These are phyloP conservation scores for Colletotrichum musicola DNA, from an alignment of 2,329 filamentous ascomycete genomes.

Conservation along the genomic window DNA sequence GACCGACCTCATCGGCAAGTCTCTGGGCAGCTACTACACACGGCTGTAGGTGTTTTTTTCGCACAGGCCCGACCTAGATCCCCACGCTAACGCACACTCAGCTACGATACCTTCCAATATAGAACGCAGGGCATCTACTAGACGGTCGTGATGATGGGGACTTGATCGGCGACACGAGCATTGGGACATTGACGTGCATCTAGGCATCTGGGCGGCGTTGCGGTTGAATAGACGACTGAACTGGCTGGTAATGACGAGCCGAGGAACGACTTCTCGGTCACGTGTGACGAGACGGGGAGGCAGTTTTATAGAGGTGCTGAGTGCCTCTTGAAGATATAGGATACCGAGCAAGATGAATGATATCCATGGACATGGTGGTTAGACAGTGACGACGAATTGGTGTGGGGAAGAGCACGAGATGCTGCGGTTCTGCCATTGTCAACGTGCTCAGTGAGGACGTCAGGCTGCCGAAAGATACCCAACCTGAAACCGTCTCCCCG, in stretches of 20 bases:
- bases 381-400: no score
- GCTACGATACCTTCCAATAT: slow-evolving; percentile 90
- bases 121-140: slow-evolving; percentile 90
- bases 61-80: not conserved
- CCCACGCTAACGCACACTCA: slow-evolving; percentile 47
- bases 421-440: no score
- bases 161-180: slow-evolving; percentile 27
- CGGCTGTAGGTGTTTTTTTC: slow-evolving; percentile 72
- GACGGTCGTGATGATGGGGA: slow-evolving; percentile 32
- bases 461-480: no score
- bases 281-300: slow-evolving; percentile 19
- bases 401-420: no score
- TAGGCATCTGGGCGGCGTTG: slow-evolving; percentile 40
- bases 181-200: slow-evolving; percentile 35
- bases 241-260: slow-evolving; percentile 37
- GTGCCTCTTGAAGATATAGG: slow-evolving; percentile 30
- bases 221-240: slow-evolving; percentile 38
- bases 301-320: slow-evolving; percentile 4
- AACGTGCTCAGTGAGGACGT: no score
- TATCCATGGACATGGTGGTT: slow-evolving; percentile 8
- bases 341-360: slow-evolving; percentile 33
- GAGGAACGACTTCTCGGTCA: slow-evolving; percentile 32
- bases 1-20: slow-evolving; percentile 82
- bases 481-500: no score
- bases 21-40: slow-evolving; percentile 88